phyloP scores from a whole-genome alignment of 495 filamentous ascomycete genomes.

The Paragyromitra xinjiangensis region DNA sequence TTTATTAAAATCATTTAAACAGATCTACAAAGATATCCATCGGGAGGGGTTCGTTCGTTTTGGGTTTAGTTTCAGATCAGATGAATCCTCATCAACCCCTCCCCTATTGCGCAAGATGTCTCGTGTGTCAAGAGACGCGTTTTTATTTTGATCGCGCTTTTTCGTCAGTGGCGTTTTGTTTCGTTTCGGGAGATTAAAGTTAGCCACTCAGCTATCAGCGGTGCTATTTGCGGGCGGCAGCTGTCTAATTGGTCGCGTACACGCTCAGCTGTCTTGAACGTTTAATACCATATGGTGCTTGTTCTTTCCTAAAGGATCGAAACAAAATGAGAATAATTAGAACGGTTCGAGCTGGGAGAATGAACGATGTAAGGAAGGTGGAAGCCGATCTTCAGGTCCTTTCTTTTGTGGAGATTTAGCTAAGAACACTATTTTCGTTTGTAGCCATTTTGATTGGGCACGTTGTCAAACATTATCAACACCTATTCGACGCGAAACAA shows the following conservation, averaged over 20 bases:
- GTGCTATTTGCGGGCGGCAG: constrained; percentile 30
- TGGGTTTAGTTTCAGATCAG: not conserved
- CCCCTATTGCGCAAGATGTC: constrained; percentile 10
- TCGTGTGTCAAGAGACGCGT: constrained; percentile 18
- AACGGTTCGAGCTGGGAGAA: constrained; percentile 11
- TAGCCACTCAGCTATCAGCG: constrained; percentile 18
- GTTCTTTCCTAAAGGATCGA: constrained; percentile 3
- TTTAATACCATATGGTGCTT: constrained; percentile 16
- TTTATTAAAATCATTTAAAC: no score
- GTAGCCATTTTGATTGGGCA: constrained; percentile 25
- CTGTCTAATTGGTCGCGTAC: constrained; percentile 1
- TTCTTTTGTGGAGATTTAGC: constrained; percentile 12
- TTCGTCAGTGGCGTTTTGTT: constrained; percentile 48
- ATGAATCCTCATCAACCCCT: not conserved
- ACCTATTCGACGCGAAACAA: constrained; percentile 9
- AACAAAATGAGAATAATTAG: constrained; percentile 24
- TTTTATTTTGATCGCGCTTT: constrained; percentile 24
- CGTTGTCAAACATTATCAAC: constrained; percentile 19
- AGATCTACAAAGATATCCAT: no score
- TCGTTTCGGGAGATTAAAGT: constrained; percentile 46
- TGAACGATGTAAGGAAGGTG: constrained; percentile 17
- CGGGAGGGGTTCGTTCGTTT: not conserved
- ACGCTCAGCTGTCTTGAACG: constrained; percentile 15
- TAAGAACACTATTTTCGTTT: not conserved
- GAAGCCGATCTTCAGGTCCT: constrained; percentile 8